These are phyloP conservation scores for Aspergillus pseudoterreus DNA, from an alignment of 2,329 filamentous ascomycete species.

Conservation along the genomic window DNA sequence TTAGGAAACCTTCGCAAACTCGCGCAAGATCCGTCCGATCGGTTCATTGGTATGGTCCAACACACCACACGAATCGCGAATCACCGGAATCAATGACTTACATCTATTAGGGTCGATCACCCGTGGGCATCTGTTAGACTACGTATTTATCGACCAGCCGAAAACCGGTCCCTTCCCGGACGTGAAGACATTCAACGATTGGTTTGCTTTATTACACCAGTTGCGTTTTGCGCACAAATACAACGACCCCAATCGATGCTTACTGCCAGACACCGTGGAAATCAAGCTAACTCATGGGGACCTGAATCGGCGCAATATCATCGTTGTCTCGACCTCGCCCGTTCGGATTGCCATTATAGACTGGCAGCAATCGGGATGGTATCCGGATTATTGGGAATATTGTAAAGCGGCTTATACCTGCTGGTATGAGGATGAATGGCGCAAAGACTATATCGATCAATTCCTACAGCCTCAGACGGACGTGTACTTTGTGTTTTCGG, in stretches of 20 bases:
- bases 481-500: background rate
- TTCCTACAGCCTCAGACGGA: slow-evolving; percentile 7
- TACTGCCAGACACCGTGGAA: slow-evolving; percentile 1
- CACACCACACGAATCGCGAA: background rate
- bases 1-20: background rate
- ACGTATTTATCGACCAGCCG: background rate
- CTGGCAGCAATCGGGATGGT: slow-evolving; percentile 31
- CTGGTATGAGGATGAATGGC: slow-evolving; percentile 13
- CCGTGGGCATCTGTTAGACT: background rate
- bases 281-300: slow-evolving; percentile 4
- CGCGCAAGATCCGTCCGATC: background rate
- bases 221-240: slow-evolving; percentile 1
- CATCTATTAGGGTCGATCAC: slow-evolving; percentile 1
- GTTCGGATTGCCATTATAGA: slow-evolving; percentile 24
- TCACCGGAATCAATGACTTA: background rate
- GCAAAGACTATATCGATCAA: slow-evolving; percentile 7
- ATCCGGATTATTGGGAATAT: slow-evolving; percentile 34
- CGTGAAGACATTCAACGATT: slow-evolving; percentile 3
- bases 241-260: background rate
- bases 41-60: background rate
- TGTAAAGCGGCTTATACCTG: slow-evolving; percentile 28
- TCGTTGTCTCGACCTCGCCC: slow-evolving; percentile 4
- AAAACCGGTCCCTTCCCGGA: background rate
- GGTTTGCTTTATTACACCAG: slow-evolving; percentile 4
- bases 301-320: slow-evolving; percentile 3